These are phyloP conservation scores for Candida smagusa DNA, from an alignment of 1,139 yeast genomes.

Conservation along the genomic window DNA sequence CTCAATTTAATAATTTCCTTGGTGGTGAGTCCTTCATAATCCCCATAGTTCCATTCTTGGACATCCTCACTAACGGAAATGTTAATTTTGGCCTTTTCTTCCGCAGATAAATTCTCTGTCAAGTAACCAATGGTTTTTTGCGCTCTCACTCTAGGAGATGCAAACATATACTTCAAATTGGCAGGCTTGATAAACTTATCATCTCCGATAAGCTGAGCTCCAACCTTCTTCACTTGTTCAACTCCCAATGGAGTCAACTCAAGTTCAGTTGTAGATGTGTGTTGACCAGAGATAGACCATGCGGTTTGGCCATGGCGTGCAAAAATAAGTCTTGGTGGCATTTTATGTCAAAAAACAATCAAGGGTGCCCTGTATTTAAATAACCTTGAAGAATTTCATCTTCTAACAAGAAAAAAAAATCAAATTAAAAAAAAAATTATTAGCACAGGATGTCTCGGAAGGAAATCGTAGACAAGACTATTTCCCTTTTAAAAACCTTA, in stretches of 20 bases:
- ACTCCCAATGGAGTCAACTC: slow-evolving; percentile 77
- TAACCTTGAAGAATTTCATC: not conserved
- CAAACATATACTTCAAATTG: slow-evolving; percentile 59
- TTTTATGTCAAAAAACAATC: not conserved
- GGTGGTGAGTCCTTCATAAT: slow-evolving; percentile 82
- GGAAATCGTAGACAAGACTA: slow-evolving; percentile 35
- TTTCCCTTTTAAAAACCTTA: slow-evolving; percentile 39
- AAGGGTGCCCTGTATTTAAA: too few relatives aligned
- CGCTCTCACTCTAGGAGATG: slow-evolving; percentile 83
- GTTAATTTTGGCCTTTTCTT: slow-evolving; percentile 40
- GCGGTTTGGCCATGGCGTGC: slow-evolving; percentile 91
- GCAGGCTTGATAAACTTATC: slow-evolving; percentile 54
- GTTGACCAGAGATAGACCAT: slow-evolving; percentile 93
- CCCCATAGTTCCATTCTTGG: slow-evolving; percentile 96
- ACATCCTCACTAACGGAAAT: slow-evolving; percentile 61
- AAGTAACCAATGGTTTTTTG: slow-evolving; percentile 64
- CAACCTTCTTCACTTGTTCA: slow-evolving; percentile 71
- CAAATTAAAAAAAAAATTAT: not conserved
- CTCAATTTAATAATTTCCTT: slow-evolving; percentile 62
- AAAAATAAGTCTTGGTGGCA: slow-evolving; percentile 72
- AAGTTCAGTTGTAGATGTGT: slow-evolving; percentile 82
- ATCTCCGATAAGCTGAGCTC: slow-evolving; percentile 61
- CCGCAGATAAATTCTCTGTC: slow-evolving; percentile 47
- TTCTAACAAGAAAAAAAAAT: not conserved
- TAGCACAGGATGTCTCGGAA: slow-evolving; percentile 7